Base-by-base conservation (phyloP, 345 rosid species). In the Balakata baccata region DNA sequence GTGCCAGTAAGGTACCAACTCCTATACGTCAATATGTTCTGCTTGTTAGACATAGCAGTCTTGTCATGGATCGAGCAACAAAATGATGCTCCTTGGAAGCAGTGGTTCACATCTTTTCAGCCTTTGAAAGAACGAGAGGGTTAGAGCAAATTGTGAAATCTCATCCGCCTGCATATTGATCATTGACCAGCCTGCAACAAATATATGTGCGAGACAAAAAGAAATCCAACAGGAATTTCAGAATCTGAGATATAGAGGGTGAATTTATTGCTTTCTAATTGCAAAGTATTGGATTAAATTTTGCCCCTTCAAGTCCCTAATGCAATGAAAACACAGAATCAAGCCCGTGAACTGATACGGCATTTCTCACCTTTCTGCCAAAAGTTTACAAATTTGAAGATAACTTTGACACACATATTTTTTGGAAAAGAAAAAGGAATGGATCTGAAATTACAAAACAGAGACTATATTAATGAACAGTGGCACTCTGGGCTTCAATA, bases 21-120 rank as follows among this genome's bases (percentile, higher is more conserved):
- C 61, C 90, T 88, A 13, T 94, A 94, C 58, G 95, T 90, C 76
- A 92, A 92, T 77, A 70, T 87, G 53, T 94, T 94, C 83, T 92
- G 97, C 87, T 81, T 94, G 74, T 68, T 95, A 72, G 98, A 95
- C 87, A 90, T 92, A 49, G 90, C 89, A 45, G 90, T 95, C 64
- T 80, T 92, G 76, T 89, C 98, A 8, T 92, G 95, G 97, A 64
- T 90, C 8, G 98, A 92, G 69, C 99, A 95, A 80, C 99, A 95
- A 74, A 85, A 95, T 57, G 96, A 90, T 73, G 98, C 99, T 14
- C 83, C 95, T n/a, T 92, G 97, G 99, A 94, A 95, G 84, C 84
- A 86, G 73, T 89, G 95, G 91, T 88, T 94, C 71, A 78, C 86
- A 25, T 83, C 84, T 64, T 84, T 85, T 57, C 73, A 70, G 79